Evolutionary conservation across 83 land plant genomes (phyloP).

Genomic region (Picea abies): DNA sequence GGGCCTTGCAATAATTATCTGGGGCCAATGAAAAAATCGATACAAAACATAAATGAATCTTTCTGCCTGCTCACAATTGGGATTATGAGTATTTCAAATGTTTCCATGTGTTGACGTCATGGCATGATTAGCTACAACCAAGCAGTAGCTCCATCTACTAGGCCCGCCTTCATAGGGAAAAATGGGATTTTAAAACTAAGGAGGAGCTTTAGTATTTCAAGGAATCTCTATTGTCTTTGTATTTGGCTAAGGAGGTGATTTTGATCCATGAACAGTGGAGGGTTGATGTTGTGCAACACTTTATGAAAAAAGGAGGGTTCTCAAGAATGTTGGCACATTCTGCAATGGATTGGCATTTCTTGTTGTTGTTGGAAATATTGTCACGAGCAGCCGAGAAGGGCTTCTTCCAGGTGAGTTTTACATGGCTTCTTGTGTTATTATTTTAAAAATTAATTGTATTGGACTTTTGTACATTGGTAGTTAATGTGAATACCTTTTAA

Average conservation of each 20-base stretch:
- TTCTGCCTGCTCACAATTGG: slow-evolving; percentile 16
- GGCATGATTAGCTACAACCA: slow-evolving; percentile 4
- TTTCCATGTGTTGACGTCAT: neutral
- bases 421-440: neutral
- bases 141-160: neutral
- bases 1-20: slow-evolving; percentile 33
- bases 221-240: slow-evolving; percentile 54
- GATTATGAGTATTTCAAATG: slow-evolving; percentile 1
- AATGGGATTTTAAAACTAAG: slow-evolving; percentile 20
- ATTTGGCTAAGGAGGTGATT: slow-evolving; percentile 70
- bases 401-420: slow-evolving; percentile 60
- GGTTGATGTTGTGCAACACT: slow-evolving; percentile 46
- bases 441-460: too few relatives aligned
- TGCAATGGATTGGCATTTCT: slow-evolving; percentile 75
- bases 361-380: slow-evolving; percentile 62
- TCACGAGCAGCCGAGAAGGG: slow-evolving; percentile 61
- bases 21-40: slow-evolving; percentile 24
- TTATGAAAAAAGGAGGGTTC: slow-evolving; percentile 54
- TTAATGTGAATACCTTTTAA: neutral
- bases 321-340: slow-evolving; percentile 71
- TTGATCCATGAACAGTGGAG: slow-evolving; percentile 64
- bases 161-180: slow-evolving; percentile 6
- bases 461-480: neutral
- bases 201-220: slow-evolving; percentile 48
- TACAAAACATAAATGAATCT: neutral